Percentiles rank a stretch among this genome's conserved stretches.
Conservation (phyloP, 2,329 filamentous ascomycete species). For the Polytolypa hystricis region DNA sequence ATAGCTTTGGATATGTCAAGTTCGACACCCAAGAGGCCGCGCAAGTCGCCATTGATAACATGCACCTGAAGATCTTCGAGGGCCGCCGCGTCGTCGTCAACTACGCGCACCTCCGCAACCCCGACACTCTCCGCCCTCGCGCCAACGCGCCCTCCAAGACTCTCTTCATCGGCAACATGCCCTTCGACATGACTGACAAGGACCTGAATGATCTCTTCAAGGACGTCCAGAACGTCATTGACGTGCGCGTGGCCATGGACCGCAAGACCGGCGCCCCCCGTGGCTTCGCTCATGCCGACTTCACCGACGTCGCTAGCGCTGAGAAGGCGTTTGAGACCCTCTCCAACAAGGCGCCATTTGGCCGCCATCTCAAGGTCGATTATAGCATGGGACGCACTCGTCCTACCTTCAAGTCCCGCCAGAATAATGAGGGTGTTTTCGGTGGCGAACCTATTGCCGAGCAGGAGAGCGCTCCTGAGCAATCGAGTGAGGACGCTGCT, state of each 20-base stretch:
- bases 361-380: conserved; percentile 55
- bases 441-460: no score
- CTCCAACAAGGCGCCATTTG: conserved; percentile 48
- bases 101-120: conserved; percentile 35
- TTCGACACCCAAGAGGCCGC: conserved; percentile 46
- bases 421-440: no score
- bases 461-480: no score
- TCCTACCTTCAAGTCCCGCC: no score
- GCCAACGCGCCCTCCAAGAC: conserved; percentile 47
- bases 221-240: conserved; percentile 56
- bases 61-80: conserved; percentile 51
- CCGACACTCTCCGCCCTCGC: conserved; percentile 5
- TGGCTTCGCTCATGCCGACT: conserved; percentile 79
- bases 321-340: conserved; percentile 48
- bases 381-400: conserved; percentile 44
- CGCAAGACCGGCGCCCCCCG: conserved; percentile 66
- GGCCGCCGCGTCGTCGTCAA: conserved; percentile 55
- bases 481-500: no score
- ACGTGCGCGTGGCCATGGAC: conserved; percentile 75
- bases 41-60: conserved; percentile 43
- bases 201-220: conserved; percentile 71
- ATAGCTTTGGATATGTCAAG: conserved; percentile 56
- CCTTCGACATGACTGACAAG: conserved; percentile 72
- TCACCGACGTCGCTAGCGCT: conserved; percentile 57
- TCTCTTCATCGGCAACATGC: conserved; percentile 76